These are phyloP conservation scores for Polysphondylium violaceum DNA, from an alignment of 78 protist species.

Conservation along the genomic window DNA sequence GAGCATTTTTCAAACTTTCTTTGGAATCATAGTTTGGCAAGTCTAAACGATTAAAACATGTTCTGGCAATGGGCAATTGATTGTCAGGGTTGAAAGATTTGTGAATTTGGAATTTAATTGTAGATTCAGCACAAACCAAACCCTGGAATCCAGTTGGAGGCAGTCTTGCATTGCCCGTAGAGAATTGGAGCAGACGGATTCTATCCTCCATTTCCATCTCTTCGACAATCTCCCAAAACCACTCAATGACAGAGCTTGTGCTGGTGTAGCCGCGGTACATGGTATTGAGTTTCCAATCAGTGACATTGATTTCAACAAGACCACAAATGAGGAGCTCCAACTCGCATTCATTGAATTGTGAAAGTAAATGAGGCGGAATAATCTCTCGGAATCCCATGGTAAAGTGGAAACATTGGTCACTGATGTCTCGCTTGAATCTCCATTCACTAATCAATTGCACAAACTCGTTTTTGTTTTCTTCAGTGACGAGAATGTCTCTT, in stretches of 20 bases:
- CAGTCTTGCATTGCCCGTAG: slow-evolving; percentile 39
- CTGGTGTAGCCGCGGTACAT: slow-evolving; percentile 24
- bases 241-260: slow-evolving; percentile 18
- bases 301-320: slow-evolving; percentile 15
- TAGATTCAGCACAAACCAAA: slow-evolving; percentile 10
- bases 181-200: slow-evolving; percentile 26
- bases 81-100: slow-evolving; percentile 19
- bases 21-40: slow-evolving; percentile 27
- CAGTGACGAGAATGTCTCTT: slow-evolving; percentile 23
- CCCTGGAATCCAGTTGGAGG: slow-evolving; percentile 60
- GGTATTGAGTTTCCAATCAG: slow-evolving; percentile 34
- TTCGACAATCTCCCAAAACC: slow-evolving; percentile 50
- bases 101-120: slow-evolving; percentile 40
- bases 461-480: slow-evolving; percentile 42
- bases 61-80: slow-evolving; percentile 27
- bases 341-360: slow-evolving; percentile 23
- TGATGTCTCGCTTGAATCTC: slow-evolving; percentile 32
- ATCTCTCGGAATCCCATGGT: slow-evolving; percentile 25
- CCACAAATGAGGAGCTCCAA: slow-evolving; percentile 49
- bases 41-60: slow-evolving; percentile 51
- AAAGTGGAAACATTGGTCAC: slow-evolving; percentile 33
- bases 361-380: slow-evolving; percentile 3
- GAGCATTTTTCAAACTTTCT: slow-evolving; percentile 2
- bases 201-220: slow-evolving; percentile 41
- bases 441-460: slow-evolving; percentile 5